Evolutionary conservation across 1,139 yeast genomes (phyloP).

Genomic region (Keqinozyma sinolaborantium): DNA sequence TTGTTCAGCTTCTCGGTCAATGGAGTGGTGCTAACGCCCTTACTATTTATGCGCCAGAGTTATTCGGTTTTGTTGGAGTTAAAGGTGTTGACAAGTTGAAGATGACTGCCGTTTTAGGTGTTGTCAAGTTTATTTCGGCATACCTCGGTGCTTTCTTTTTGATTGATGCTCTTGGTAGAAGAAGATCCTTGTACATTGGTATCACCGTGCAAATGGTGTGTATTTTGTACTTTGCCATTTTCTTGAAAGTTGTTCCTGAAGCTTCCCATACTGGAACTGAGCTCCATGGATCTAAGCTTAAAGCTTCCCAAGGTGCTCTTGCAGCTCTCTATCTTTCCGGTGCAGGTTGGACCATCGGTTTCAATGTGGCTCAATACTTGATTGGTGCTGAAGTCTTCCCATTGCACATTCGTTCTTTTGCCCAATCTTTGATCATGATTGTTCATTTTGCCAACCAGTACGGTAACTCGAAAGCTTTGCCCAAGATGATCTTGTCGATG

Average conservation of each 20-base stretch:
- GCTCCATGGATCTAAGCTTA: constrained; percentile 21
- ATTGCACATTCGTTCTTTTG: constrained; percentile 44
- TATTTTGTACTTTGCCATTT: constrained; percentile 36
- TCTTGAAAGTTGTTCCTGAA: constrained; percentile 38
- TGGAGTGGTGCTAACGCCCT: constrained; percentile 58
- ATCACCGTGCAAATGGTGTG: constrained; percentile 25
- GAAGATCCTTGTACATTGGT: constrained; percentile 30
- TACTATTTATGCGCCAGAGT: constrained; percentile 50
- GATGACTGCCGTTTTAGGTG: constrained; percentile 42
- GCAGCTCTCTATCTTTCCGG: constrained; percentile 49
- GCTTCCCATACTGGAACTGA: constrained; percentile 22
- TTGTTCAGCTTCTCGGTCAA: constrained; percentile 49
- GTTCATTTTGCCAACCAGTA: constrained; percentile 54
- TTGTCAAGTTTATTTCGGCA: constrained; percentile 37
- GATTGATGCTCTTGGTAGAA: constrained; percentile 39
- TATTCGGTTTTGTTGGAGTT: constrained; percentile 46
- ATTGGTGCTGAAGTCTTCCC: constrained; percentile 57
- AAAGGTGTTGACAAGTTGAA: constrained; percentile 25
- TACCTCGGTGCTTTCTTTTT: constrained; percentile 39
- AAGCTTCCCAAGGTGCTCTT: constrained; percentile 43
- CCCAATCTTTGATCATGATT: constrained; percentile 48
- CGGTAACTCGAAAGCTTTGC: constrained; percentile 52
- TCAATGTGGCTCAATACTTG: constrained; percentile 52
- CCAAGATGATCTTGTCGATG: constrained; percentile 44
- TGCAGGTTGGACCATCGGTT: constrained; percentile 58